phyloP scores from a whole-genome alignment of 805 yeast genomes.

The Teunomyces funiuensis region DNA sequence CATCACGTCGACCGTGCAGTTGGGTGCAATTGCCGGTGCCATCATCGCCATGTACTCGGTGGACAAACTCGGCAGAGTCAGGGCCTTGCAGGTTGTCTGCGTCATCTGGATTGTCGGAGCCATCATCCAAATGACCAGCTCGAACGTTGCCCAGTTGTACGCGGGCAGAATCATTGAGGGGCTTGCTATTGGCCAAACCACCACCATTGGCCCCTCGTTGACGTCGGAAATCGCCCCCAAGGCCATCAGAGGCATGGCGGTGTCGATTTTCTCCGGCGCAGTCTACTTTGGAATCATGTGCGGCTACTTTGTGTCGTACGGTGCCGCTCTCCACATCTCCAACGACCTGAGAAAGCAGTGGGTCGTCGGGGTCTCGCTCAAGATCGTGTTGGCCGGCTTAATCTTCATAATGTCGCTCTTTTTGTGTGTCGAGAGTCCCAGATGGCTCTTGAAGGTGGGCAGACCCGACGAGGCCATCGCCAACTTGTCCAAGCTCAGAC shows the following conservation, averaged over 20 bases:
- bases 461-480: slow-evolving; percentile 19
- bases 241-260: slow-evolving; percentile 22
- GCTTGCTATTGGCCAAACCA: slow-evolving; percentile 25
- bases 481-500: slow-evolving; percentile 19
- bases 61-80: slow-evolving; percentile 22
- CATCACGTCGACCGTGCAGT: slow-evolving; percentile 25
- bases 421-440: slow-evolving; percentile 22
- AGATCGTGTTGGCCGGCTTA: slow-evolving; percentile 19
- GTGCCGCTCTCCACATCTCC: slow-evolving; percentile 39
- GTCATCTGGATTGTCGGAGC: slow-evolving; percentile 21
- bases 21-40: slow-evolving; percentile 24
- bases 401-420: slow-evolving; percentile 19
- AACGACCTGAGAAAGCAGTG: slow-evolving; percentile 17
- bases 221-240: slow-evolving; percentile 23
- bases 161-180: slow-evolving; percentile 26
- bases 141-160: slow-evolving; percentile 20
- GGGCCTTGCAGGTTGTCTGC: slow-evolving; percentile 21
- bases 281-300: slow-evolving; percentile 24
- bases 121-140: slow-evolving; percentile 17
- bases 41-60: slow-evolving; percentile 24
- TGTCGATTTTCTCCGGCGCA: slow-evolving; percentile 24
- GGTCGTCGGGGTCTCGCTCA: slow-evolving; percentile 21
- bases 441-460: slow-evolving; percentile 22
- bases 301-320: slow-evolving; percentile 40
- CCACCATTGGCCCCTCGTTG: slow-evolving; percentile 24